A percentile compares a stretch with the other conserved stretches of the same genome.
Evolutionary conservation across 345 rosid species (phyloP).

Genomic region (Populus davidiana): DNA sequence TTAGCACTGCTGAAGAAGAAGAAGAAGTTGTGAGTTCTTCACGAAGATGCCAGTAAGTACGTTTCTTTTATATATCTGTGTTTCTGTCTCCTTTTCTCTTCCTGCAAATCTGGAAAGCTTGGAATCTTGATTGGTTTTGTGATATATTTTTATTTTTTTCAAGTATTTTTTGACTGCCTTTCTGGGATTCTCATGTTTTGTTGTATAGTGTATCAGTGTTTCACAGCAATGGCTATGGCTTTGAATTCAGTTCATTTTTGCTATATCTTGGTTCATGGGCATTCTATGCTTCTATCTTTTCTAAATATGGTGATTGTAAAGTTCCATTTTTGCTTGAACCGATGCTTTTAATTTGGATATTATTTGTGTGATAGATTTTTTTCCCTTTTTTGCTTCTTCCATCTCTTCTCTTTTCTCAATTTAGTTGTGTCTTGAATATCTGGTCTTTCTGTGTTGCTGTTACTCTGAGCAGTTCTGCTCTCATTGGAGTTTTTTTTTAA

Average conservation of each 20-base stretch:
- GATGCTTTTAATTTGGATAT: neutral
- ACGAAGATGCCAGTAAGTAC: conserved; percentile 99
- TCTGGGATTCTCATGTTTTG: neutral
- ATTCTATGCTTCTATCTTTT: neutral
- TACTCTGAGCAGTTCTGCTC: conserved; percentile 5
- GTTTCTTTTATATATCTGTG: conserved; percentile 35
- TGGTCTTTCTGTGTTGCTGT: neutral
- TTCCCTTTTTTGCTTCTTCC: neutral
- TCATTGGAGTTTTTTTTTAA: conserved; percentile 18
- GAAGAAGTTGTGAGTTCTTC: conserved; percentile 40
- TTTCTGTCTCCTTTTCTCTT: neutral
- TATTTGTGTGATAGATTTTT: neutral
- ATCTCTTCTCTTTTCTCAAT: neutral
- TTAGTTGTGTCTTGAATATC: neutral
- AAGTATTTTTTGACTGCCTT: neutral
- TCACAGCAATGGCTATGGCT: conserved; percentile 4
- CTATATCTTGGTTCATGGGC: neutral
- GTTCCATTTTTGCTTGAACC: neutral
- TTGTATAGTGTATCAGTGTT: neutral
- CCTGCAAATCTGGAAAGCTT: conserved; percentile 26
- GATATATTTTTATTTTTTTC: neutral
- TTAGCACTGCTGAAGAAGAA: conserved; percentile 1
- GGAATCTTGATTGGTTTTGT: conserved; percentile 15
- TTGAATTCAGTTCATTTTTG: conserved; percentile 11
- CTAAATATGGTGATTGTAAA: neutral